phyloP scores from a whole-genome alignment of 495 filamentous ascomycete genomes.

The Neurospora hispaniola region DNA sequence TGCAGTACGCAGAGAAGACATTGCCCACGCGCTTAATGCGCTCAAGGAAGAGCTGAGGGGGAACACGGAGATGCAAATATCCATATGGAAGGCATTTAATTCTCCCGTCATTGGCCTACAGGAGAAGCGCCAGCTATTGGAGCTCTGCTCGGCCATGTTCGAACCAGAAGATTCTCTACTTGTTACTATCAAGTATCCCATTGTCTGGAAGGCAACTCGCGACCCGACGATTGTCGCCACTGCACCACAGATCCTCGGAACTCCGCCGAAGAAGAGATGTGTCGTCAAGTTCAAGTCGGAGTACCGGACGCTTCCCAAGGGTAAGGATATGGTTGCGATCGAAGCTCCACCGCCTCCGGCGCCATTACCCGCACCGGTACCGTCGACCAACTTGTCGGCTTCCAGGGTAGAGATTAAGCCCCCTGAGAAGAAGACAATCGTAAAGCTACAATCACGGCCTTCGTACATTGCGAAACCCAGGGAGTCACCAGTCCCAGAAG shows the following conservation, averaged over 20 bases:
- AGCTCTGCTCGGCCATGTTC: constrained; percentile 67
- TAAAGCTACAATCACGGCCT: background rate
- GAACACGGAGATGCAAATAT: constrained; percentile 51
- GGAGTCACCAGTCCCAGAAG: constrained; percentile 4
- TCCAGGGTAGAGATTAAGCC: constrained; percentile 15
- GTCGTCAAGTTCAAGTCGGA: constrained; percentile 23
- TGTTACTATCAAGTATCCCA: constrained; percentile 56
- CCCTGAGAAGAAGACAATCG: constrained; percentile 21
- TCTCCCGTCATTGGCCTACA: constrained; percentile 52
- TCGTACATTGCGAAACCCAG: background rate
- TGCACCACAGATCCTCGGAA: background rate
- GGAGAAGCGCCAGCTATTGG: constrained; percentile 69
- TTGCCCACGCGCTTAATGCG: constrained; percentile 62
- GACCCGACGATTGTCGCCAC: constrained; percentile 3
- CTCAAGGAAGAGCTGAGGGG: constrained; percentile 59
- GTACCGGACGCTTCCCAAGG: constrained; percentile 23
- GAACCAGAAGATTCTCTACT: constrained; percentile 50
- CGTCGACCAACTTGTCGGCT: background rate
- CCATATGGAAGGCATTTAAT: constrained; percentile 70
- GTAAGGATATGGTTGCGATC: constrained; percentile 6
- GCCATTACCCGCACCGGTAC: constrained; percentile 6
- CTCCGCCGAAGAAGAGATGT: constrained; percentile 14
- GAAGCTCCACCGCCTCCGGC: constrained; percentile 5
- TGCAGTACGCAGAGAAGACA: constrained; percentile 61
- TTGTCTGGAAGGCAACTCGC: constrained; percentile 57